Conservation (phyloP, 345 rosid species). For the Populus pruinosa region DNA sequence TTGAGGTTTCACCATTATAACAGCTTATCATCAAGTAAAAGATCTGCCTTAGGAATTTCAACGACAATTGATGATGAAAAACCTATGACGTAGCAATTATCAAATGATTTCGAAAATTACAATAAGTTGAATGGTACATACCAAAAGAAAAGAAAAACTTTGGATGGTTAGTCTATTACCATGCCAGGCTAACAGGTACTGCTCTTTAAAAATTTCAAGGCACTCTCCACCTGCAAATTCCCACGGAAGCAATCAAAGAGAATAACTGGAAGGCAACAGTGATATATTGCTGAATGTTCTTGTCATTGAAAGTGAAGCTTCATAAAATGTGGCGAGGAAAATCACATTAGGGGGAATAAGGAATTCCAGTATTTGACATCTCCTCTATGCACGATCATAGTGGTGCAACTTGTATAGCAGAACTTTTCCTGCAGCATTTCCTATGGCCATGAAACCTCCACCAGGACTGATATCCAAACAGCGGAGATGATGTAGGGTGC, state of each 20-base stretch:
- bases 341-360: not conserved
- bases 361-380: not conserved
- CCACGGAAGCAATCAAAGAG: not conserved
- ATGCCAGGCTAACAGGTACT: too few species aligned
- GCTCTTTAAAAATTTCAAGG: not conserved
- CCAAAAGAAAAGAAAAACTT: not conserved
- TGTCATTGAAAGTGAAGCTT: not conserved
- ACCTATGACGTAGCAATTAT: not conserved
- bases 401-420: constrained; percentile 81
- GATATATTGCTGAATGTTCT: not conserved
- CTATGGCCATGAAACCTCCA: constrained; percentile 90
- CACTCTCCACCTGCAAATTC: not conserved
- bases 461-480: constrained; percentile 93
- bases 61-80: not conserved
- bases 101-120: not conserved
- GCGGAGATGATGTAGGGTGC: constrained; percentile 55
- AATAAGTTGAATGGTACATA: not conserved
- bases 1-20: not conserved
- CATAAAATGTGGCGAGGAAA: not conserved
- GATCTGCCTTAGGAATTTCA: not conserved
- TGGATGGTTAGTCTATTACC: not conserved
- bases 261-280: not conserved
- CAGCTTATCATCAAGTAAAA: not conserved
- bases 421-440: constrained; percentile 82
- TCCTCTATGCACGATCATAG: constrained; percentile 60